Evolutionary conservation across 441 rosid species (phyloP).

Genomic region (Eruca vesicaria): DNA sequence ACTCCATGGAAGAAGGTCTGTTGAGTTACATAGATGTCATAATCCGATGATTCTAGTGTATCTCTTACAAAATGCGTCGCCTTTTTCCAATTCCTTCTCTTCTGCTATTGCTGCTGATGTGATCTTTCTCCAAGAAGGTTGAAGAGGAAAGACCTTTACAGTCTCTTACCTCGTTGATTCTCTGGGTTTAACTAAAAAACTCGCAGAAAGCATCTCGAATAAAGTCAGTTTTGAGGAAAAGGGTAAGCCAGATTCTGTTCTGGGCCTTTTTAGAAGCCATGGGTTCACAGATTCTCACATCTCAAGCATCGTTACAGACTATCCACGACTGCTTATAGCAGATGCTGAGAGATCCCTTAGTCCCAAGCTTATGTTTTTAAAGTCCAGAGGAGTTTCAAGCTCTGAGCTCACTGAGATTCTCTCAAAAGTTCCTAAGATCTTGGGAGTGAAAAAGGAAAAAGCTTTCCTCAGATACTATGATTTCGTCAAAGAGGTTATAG

Average conservation of each 20-base stretch:
- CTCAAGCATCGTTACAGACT: slow-evolving; percentile 13
- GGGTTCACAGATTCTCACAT: slow-evolving; percentile 10
- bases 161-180: slow-evolving; percentile 6
- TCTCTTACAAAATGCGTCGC: background rate
- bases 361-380: slow-evolving; percentile 35
- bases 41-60: background rate
- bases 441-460: background rate
- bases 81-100: background rate
- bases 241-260: background rate
- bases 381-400: slow-evolving; percentile 32
- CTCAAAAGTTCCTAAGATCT: background rate
- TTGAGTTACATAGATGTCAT: background rate
- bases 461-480: background rate
- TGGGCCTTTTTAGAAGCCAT: background rate
- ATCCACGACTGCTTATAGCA: slow-evolving; percentile 22
- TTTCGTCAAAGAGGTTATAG: background rate
- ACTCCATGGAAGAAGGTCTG: background rate
- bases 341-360: slow-evolving; percentile 3
- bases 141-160: background rate
- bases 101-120: no score
- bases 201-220: background rate
- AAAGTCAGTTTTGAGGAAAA: slow-evolving; percentile 14
- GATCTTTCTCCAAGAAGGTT: background rate
- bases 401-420: slow-evolving; percentile 11
- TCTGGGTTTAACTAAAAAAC: background rate